Conservation (phyloP, 1,284 basidiomycete species). For the Stygiomarasmius scandens region DNA sequence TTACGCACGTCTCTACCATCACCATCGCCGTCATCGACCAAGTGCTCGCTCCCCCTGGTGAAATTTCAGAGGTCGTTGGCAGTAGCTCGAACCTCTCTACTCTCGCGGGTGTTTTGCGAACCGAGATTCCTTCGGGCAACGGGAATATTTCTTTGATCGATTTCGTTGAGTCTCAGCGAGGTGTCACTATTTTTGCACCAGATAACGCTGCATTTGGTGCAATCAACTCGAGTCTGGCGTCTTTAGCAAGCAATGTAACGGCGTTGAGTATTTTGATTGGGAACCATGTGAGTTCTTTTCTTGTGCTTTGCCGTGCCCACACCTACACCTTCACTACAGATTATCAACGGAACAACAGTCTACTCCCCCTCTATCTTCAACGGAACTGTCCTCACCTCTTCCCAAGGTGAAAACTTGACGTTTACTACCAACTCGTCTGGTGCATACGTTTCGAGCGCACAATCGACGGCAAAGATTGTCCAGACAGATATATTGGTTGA, state of each 20-base stretch:
- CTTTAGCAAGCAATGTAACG: slow-evolving; percentile 46
- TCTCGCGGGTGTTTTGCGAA: slow-evolving; percentile 7
- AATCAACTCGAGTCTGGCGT: slow-evolving; percentile 33
- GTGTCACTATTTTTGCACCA: slow-evolving; percentile 76
- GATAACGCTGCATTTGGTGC: slow-evolving; percentile 51
- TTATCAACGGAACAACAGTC: slow-evolving; percentile 69
- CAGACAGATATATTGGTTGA: slow-evolving; percentile 64
- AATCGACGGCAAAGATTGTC: slow-evolving; percentile 59
- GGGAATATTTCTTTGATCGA: slow-evolving; percentile 30
- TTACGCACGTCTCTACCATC: slow-evolving; percentile 36
- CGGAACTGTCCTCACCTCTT: slow-evolving; percentile 49
- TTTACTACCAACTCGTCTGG: slow-evolving; percentile 65
- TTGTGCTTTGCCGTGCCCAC: too few species aligned
- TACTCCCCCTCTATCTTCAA: slow-evolving; percentile 59
- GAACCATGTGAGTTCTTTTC: slow-evolving; percentile 58
- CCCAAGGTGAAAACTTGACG: slow-evolving; percentile 58
- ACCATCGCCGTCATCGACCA: slow-evolving; percentile 4
- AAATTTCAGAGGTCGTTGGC: not conserved
- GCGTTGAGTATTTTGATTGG: slow-evolving; percentile 49
- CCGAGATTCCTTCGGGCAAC: slow-evolving; percentile 14
- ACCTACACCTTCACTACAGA: slow-evolving; percentile 34
- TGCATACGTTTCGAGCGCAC: slow-evolving; percentile 57
- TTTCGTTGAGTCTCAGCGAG: slow-evolving; percentile 46
- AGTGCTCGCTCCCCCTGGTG: slow-evolving; percentile 8
- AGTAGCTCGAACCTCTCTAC: slow-evolving; percentile 1